Conservation (phyloP, 1,284 basidiomycete genomes). For the Ceratobasidium theobromae region DNA sequence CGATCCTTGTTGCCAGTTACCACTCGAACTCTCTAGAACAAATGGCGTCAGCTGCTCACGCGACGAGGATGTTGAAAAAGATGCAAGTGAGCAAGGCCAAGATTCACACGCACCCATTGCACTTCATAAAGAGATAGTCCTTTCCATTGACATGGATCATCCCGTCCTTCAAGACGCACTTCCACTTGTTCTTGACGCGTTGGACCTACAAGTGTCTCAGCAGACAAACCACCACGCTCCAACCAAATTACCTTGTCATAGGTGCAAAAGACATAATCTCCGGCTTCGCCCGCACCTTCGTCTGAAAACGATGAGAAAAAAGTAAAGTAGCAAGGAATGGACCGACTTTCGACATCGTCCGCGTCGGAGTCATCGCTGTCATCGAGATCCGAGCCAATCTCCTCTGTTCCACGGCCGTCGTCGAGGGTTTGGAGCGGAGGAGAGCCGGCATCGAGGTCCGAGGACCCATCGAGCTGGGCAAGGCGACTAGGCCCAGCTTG, state of each 20-base stretch:
- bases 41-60: background rate
- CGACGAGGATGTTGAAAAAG: conserved; percentile 30
- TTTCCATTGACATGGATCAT: conserved; percentile 97
- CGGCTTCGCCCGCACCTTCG: conserved; percentile 67
- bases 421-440: conserved; percentile 43
- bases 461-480: conserved; percentile 7
- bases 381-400: conserved; percentile 95
- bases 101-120: conserved; percentile 65
- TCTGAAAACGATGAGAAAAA: background rate
- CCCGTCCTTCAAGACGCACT: conserved; percentile 98
- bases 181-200: conserved; percentile 99
- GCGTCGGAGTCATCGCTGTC: conserved; percentile 76
- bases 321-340: background rate
- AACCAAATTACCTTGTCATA: conserved; percentile 83
- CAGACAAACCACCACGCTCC: background rate
- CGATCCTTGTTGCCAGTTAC: conserved; percentile 22
- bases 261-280: conserved; percentile 96
- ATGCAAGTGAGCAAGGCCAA: background rate
- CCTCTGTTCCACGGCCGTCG: conserved; percentile 53
- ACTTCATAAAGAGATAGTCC: conserved; percentile 97
- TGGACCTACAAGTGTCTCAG: conserved; percentile 64
- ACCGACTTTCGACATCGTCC: conserved; percentile 45
- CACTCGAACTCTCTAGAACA: conserved; percentile 38
- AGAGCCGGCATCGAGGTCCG: conserved; percentile 26
- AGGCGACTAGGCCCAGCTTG: conserved; percentile 19